phyloP scores from a whole-genome alignment of 1,284 basidiomycete species.

The Neonothopanus nambi region DNA sequence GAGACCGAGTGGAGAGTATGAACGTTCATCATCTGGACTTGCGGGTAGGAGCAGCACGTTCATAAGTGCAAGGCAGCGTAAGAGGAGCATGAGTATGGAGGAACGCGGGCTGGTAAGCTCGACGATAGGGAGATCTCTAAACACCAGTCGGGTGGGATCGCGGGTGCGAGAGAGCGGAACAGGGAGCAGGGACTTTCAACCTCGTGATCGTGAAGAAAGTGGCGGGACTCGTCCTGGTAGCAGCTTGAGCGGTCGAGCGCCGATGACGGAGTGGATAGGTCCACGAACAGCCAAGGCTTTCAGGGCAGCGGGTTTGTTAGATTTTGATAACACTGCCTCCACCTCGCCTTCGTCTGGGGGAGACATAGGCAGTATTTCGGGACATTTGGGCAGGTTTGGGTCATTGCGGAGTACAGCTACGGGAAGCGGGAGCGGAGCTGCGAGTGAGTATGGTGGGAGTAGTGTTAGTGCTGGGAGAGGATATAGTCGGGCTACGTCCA shows the following conservation, averaged over 20 bases:
- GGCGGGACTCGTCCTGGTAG: neutral
- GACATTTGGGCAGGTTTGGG: neutral
- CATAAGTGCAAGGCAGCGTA: conserved; percentile 29
- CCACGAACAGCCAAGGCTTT: conserved; percentile 69
- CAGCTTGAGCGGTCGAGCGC: conserved; percentile 24
- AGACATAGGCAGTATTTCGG: neutral
- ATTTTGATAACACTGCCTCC: conserved; percentile 29
- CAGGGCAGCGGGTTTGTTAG: no score
- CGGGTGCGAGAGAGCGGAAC: neutral
- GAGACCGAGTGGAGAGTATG: neutral
- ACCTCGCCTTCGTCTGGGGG: neutral
- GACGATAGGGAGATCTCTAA: no score
- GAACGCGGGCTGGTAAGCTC: neutral
- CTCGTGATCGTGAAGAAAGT: conserved; percentile 1
- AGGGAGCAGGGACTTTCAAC: neutral
- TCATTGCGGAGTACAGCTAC: conserved; percentile 10
- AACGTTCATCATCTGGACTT: no score
- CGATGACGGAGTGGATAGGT: conserved; percentile 61
- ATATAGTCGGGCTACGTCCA: neutral
- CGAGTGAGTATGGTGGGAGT: neutral
- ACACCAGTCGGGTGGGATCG: no score
- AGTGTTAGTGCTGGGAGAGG: neutral
- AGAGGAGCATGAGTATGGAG: conserved; percentile 49
- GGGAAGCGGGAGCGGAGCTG: neutral
- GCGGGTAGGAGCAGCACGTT: neutral